These are phyloP conservation scores for Kentomonas sorsogonicus DNA, from an alignment of 208 protist genomes.

Conservation along the genomic window DNA sequence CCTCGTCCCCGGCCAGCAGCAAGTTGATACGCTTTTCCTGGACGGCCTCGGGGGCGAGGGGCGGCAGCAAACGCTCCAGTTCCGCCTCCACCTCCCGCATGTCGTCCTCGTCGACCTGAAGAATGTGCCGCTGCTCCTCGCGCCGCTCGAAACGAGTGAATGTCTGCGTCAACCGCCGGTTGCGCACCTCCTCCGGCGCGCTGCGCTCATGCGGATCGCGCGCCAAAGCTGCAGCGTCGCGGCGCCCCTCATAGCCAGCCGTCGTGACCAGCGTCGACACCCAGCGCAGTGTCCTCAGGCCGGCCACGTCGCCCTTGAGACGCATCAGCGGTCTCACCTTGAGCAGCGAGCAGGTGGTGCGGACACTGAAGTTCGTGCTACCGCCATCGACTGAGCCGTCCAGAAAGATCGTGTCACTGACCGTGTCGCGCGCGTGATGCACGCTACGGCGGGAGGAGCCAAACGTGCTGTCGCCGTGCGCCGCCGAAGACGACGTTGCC, in stretches of 20 bases:
- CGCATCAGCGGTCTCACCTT: conserved; percentile 75
- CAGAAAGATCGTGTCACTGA: conserved; percentile 67
- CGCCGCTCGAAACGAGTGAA: conserved; percentile 69
- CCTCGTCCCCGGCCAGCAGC: conserved; percentile 67
- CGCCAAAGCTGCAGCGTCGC: conserved; percentile 25
- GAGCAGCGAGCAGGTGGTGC: conserved; percentile 66
- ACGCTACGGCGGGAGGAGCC: background rate
- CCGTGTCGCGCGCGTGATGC: background rate
- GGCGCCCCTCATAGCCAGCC: conserved; percentile 24
- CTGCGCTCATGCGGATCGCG: conserved; percentile 27
- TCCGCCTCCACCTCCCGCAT: conserved; percentile 78
- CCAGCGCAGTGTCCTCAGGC: conserved; percentile 68
- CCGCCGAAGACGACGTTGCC: no score
- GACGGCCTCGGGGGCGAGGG: conserved; percentile 45
- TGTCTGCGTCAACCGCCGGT: conserved; percentile 33
- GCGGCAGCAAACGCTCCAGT: conserved; percentile 61
- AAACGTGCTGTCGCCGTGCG: background rate
- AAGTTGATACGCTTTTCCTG: conserved; percentile 75
- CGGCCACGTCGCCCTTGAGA: conserved; percentile 75
- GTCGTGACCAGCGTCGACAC: conserved; percentile 68
- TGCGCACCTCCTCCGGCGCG: conserved; percentile 22
- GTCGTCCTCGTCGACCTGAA: conserved; percentile 57
- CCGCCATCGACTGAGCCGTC: conserved; percentile 18
- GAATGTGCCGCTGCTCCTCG: conserved; percentile 55
- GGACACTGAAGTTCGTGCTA: conserved; percentile 33